These are phyloP conservation scores for Tremella fuciformis DNA, from an alignment of 768 basidiomycete species.

Conservation along the genomic window DNA sequence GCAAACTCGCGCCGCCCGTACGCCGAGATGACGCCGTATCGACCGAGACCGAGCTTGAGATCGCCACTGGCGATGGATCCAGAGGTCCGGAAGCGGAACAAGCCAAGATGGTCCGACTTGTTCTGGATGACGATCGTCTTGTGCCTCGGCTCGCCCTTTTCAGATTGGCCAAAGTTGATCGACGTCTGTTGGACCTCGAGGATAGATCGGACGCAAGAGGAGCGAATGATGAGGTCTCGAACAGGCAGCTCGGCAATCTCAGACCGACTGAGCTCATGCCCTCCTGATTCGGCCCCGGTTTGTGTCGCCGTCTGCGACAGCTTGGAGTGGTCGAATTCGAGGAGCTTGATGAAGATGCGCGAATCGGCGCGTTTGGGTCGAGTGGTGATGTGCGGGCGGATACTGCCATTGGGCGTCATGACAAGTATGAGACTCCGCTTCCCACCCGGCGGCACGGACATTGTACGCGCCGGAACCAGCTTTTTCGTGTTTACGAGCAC, in stretches of 20 bases:
- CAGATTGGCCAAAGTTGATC: constrained; percentile 49
- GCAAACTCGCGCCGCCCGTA: constrained; percentile 47
- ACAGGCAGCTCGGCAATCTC: constrained; percentile 40
- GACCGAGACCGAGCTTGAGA: constrained; percentile 46
- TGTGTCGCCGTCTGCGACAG: constrained; percentile 9
- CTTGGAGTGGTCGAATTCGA: constrained; percentile 38
- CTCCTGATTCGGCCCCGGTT: not conserved
- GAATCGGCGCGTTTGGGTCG: constrained; percentile 46
- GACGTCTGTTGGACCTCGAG: constrained; percentile 49
- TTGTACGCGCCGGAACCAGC: constrained; percentile 31
- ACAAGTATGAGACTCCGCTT: constrained; percentile 40
- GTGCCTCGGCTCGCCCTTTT: constrained; percentile 46
- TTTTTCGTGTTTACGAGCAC: constrained; percentile 34
- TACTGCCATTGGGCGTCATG: constrained; percentile 46
- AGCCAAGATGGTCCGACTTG: constrained; percentile 44
- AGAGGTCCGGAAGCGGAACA: constrained; percentile 47
- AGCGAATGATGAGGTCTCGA: constrained; percentile 45
- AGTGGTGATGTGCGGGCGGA: constrained; percentile 38
- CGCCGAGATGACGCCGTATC: constrained; percentile 48
- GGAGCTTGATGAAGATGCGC: constrained; percentile 43
- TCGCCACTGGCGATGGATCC: constrained; percentile 49
- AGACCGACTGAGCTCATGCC: not conserved
- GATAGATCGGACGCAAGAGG: constrained; percentile 37
- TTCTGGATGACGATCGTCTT: constrained; percentile 51
- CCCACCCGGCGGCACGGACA: constrained; percentile 26